Percentiles rank a stretch among this genome's conserved stretches.
phyloP scores from a whole-genome alignment of 352 stramenopile species.

The Globisporangium splendens region DNA sequence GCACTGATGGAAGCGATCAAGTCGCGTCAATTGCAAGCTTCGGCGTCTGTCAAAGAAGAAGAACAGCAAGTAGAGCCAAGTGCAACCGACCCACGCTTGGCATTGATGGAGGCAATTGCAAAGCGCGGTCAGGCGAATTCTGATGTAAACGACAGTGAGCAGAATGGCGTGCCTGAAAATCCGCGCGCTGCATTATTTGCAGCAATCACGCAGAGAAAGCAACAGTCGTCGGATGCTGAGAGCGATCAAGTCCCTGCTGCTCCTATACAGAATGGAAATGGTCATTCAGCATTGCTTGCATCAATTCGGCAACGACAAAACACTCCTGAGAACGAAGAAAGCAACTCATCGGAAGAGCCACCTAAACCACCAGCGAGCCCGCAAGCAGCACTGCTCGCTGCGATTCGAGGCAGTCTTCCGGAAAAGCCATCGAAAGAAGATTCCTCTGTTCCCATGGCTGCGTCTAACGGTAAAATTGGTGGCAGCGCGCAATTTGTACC shows the following conservation, averaged over 20 bases:
- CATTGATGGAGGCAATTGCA: conserved; percentile 7
- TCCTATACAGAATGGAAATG: background rate
- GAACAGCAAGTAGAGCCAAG: background rate
- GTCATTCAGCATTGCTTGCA: conserved; percentile 1
- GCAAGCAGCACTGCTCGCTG: conserved; percentile 27
- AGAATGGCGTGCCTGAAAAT: background rate
- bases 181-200: conserved; percentile 15
- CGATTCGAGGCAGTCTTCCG: conserved; percentile 19
- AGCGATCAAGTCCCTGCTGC: background rate
- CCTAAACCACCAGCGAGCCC: background rate
- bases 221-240: background rate
- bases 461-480: background rate
- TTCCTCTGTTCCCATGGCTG: background rate
- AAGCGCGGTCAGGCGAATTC: background rate
- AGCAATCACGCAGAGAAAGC: conserved; percentile 14
- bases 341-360: too few relatives aligned
- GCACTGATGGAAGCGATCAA: conserved; percentile 7
- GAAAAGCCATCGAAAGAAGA: conserved; percentile 1
- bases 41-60: background rate
- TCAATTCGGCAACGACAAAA: conserved; percentile 3
- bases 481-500: conserved; percentile 23
- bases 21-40: background rate
- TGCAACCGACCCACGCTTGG: conserved; percentile 10
- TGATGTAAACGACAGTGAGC: background rate
- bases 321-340: background rate